phyloP scores from a whole-genome alignment of 2,329 filamentous ascomycete species.

The Fusarium pseudocircinatum region DNA sequence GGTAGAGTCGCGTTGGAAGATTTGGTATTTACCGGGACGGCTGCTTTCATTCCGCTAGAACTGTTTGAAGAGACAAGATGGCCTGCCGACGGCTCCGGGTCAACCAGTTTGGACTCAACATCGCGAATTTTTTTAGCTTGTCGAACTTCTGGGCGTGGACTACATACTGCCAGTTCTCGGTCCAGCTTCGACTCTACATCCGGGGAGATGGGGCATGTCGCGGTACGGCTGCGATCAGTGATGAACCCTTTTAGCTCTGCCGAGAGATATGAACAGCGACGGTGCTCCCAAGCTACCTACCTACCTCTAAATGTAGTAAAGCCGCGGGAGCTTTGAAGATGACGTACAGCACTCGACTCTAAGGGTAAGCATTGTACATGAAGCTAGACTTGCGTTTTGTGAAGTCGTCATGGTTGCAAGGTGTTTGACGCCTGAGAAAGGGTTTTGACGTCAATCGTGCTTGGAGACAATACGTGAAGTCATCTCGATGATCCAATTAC shows the following conservation, averaged over 20 bases:
- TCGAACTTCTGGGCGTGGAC: neutral
- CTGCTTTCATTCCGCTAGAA: neutral
- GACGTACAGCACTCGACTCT: neutral
- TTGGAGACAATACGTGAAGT: neutral
- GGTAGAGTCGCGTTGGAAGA: neutral
- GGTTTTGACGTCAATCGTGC: neutral
- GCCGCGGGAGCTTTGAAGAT: neutral
- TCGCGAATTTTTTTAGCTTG: neutral
- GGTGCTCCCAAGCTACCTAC: neutral
- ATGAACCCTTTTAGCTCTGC: no score
- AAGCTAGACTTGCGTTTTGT: neutral
- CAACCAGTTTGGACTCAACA: no score
- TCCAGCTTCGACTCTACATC: neutral
- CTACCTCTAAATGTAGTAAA: neutral
- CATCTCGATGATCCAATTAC: no score
- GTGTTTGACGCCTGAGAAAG: neutral
- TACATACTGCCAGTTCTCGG: neutral
- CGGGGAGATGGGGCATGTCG: neutral
- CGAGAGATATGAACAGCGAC: neutral
- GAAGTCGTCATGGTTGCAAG: neutral
- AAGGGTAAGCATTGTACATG: neutral
- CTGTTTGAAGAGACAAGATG: rapidly evolving
- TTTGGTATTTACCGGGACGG: rapidly evolving
- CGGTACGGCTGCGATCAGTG: neutral
- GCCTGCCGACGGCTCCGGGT: no score